Evolutionary conservation across 2,329 filamentous ascomycete genomes (phyloP), one percentile per base, ranked within the genome.

Genomic region (Pseudogymnoascus sp.): DNA sequence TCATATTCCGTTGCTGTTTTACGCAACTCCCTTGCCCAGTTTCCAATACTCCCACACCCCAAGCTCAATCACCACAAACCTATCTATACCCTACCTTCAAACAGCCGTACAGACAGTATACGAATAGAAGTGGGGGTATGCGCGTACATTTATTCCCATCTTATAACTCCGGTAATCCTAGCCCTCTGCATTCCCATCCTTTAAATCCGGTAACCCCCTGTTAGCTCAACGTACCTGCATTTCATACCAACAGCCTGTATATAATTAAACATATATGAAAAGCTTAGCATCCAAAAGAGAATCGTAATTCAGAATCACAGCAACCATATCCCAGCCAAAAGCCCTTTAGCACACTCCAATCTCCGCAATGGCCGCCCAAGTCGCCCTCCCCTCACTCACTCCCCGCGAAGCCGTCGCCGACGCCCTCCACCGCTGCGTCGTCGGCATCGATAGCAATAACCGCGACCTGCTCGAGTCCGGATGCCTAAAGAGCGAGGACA

Each of bases 341-440:
- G 7, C 9, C 23, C 23, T 16, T 16, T n/a, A 49, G 8, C 9
- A 12, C 1, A 25, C 42, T 45, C n/a, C 41, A 4, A 5, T 22
- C 22, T 14, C 12, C 12, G 7, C 12, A 49, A 49, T 49, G 42
- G 12, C 42, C 7, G 23, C 9, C 23, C 42, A n/a, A 28, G 1
- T 16, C 42, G 5, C 60, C 58, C 66, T 66, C 42, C 16, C 64
- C 58, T 52, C 60, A 14, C 68, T 71, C 62, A 68, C 49, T 19
- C 28, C 58, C 14, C 68, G 67, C 25, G 69, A 71, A 65, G 70
- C 70, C 33, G 65, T 71, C 42, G 62, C 63, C 16, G 70, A 72
- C 58, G 64, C 67, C 28, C 14, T 72, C 5, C 67, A 71, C 59
- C 70, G 70, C 14, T 66, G 63, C 60, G 14, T 67, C 55, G 60